Conservation (phyloP, 2,329 filamentous ascomycete species). For the Penicillium hesseltinei region DNA sequence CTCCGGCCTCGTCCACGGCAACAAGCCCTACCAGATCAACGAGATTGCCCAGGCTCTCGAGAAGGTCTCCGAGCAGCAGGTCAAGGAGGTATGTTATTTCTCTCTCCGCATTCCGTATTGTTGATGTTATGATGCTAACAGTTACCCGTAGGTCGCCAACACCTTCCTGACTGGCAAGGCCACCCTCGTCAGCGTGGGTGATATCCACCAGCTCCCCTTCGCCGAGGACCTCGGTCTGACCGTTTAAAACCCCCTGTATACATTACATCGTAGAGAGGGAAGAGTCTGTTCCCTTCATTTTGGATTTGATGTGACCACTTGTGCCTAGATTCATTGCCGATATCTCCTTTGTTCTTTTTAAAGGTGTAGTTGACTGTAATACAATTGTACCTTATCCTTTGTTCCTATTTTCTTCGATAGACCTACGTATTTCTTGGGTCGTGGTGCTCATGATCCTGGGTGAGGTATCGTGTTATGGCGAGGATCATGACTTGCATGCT, state of each 20-base stretch:
- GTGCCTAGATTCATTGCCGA: constrained; percentile 40
- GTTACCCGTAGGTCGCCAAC: constrained; percentile 71
- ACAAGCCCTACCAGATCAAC: constrained; percentile 79
- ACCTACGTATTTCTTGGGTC: background rate
- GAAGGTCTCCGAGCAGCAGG: constrained; percentile 74
- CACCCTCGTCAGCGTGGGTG: constrained; percentile 83
- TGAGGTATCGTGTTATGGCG: background rate
- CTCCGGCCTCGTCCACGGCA: constrained; percentile 74
- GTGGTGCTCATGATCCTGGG: background rate
- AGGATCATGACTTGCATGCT: background rate
- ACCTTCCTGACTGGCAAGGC: constrained; percentile 83
- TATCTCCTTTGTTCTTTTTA: constrained; percentile 35
- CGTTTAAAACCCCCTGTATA: constrained; percentile 63
- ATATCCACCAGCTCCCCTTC: constrained; percentile 85
- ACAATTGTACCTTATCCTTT: constrained; percentile 39
- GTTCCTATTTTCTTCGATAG: constrained; percentile 8
- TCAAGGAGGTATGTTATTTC: constrained; percentile 71
- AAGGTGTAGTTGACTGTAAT: constrained; percentile 42
- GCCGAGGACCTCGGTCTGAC: constrained; percentile 91
- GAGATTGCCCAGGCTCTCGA: constrained; percentile 76
- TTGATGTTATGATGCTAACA: constrained; percentile 21
- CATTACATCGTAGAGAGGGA: constrained; percentile 38
- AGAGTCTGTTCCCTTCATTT: constrained; percentile 28
- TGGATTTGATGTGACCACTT: constrained; percentile 32
- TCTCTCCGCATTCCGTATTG: background rate